These are phyloP conservation scores for Lumnitzera littorea DNA, from an alignment of 345 rosid species.

Conservation along the genomic window DNA sequence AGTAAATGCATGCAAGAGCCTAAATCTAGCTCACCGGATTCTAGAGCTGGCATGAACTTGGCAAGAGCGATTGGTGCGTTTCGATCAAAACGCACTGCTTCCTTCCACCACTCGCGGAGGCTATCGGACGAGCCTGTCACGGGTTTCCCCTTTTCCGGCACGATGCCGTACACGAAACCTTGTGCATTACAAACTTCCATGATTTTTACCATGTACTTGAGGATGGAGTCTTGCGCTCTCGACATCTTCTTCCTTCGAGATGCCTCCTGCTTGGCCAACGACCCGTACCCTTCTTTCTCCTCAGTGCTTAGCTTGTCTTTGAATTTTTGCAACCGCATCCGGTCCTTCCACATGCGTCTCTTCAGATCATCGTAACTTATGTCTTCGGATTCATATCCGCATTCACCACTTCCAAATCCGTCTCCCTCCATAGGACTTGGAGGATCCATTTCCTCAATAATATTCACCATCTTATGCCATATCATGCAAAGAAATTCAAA, in stretches of 20 bases:
- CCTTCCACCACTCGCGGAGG: conserved; percentile 69
- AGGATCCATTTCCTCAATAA: neutral
- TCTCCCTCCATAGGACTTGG: neutral
- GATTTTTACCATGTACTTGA: conserved; percentile 68
- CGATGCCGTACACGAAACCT: conserved; percentile 68
- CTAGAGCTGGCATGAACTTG: conserved; percentile 21
- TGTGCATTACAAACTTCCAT: conserved; percentile 61
- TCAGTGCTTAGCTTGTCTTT: conserved; percentile 2
- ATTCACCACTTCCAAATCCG: neutral
- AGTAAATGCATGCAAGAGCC: conserved; percentile 38
- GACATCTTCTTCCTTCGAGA: conserved; percentile 49
- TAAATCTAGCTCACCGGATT: conserved; percentile 12
- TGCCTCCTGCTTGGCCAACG: conserved; percentile 17
- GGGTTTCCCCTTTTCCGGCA: conserved; percentile 65
- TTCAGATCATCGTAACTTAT: conserved; percentile 52
- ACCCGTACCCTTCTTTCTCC: conserved; percentile 2
- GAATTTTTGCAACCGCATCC: conserved; percentile 35
- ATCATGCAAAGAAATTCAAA: no score
- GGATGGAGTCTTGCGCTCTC: conserved; percentile 55
- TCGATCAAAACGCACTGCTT: conserved; percentile 41
- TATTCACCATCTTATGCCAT: no score
- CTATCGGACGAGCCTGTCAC: conserved; percentile 66
- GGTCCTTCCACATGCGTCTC: conserved; percentile 57
- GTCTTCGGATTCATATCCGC: conserved; percentile 7
- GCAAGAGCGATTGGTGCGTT: conserved; percentile 37